Percentiles rank a stretch among this genome's conserved stretches.
phyloP scores from a whole-genome alignment of 768 basidiomycete genomes.

The Calocera cornea region DNA sequence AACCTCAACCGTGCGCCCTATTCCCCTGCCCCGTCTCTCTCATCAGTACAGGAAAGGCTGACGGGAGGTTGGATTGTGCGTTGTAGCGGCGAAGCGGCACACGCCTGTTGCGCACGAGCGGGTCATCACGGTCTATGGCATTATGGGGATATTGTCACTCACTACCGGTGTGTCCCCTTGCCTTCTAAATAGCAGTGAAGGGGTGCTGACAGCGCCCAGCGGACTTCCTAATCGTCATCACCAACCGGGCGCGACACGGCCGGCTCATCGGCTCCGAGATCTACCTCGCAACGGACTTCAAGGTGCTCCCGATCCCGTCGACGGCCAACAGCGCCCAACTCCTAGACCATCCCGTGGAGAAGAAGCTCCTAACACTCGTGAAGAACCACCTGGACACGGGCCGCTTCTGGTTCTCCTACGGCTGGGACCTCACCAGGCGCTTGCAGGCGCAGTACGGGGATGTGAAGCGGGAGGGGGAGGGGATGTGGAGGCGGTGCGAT shows the following conservation, averaged over 20 bases:
- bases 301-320: conserved; percentile 74
- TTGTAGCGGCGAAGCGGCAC: not conserved
- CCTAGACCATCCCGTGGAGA: conserved; percentile 74
- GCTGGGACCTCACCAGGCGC: conserved; percentile 75
- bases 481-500: conserved; percentile 52
- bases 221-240: conserved; percentile 85
- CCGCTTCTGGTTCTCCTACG: conserved; percentile 82
- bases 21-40: too few relatives aligned
- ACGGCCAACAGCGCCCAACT: conserved; percentile 45
- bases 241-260: conserved; percentile 62
- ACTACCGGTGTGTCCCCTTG: conserved; percentile 24
- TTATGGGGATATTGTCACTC: conserved; percentile 34
- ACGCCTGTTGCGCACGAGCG: conserved; percentile 23
- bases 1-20: conserved; percentile 26
- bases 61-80: not conserved
- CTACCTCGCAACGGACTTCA: conserved; percentile 80
- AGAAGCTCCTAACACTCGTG: conserved; percentile 72
- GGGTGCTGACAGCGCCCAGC: conserved; percentile 35
- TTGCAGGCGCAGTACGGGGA: conserved; percentile 68
- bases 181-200: conserved; percentile 7
- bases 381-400: conserved; percentile 69
- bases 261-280: conserved; percentile 74
- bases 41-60: not conserved
- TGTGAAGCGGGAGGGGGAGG: conserved; percentile 36
- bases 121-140: conserved; percentile 31